Evolutionary conservation across 805 yeast species (phyloP).

Genomic region (Kregervanrija delftensis): DNA sequence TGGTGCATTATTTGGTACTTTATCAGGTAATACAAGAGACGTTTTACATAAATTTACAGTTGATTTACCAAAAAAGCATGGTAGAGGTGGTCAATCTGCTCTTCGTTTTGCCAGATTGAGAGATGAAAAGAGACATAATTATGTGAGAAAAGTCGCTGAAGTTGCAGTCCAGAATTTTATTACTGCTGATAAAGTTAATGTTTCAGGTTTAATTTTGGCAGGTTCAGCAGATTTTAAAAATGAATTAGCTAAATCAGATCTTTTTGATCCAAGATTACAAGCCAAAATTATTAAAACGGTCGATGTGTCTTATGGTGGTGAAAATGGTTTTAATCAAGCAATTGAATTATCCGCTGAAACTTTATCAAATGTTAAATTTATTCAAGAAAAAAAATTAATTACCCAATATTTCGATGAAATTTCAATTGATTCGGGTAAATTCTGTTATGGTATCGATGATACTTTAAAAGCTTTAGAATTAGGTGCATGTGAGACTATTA

Average conservation of each 20-base stretch:
- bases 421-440: conserved; percentile 94
- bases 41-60: conserved; percentile 93
- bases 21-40: conserved; percentile 95
- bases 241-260: conserved; percentile 85
- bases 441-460: conserved; percentile 96
- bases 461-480: conserved; percentile 93
- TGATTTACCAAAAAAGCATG: conserved; percentile 98
- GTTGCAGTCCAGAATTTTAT: conserved; percentile 96
- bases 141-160: conserved; percentile 97
- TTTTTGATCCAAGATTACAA: conserved; percentile 85
- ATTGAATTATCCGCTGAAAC: conserved; percentile 97
- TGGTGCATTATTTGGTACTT: conserved; percentile 92
- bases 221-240: conserved; percentile 99
- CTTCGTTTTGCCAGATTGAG: conserved; percentile 97
- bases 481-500: conserved; percentile 91
- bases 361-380: conserved; percentile 91
- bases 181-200: conserved; percentile 89
- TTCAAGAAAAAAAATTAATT: conserved; percentile 95
- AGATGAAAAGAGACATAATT: conserved; percentile 98
- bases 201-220: conserved; percentile 90
- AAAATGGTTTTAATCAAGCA: conserved; percentile 98
- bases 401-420: conserved; percentile 93
- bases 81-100: conserved; percentile 99
- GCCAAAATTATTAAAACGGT: conserved; percentile 87
- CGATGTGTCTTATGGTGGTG: conserved; percentile 98